Evolutionary conservation across 192 early-diverging fungal species (phyloP), one percentile per base, ranked within the genome.

Genomic region (Glomus cerebriforme): DNA sequence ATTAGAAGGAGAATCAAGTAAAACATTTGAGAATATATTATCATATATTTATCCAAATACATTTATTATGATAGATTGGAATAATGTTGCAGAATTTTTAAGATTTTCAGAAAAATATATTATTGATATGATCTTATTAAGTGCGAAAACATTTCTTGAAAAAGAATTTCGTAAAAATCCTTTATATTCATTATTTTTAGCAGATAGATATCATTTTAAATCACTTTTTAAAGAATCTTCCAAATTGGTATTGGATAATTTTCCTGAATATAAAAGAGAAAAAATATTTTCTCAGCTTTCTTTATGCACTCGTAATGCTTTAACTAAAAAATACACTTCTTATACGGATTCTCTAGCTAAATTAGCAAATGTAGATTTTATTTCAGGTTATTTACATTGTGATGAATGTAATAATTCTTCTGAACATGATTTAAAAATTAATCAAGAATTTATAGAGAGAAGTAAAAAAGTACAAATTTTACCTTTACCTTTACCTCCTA

Each of bases 101-200:
- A 29, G 54, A 58, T 29, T 73, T 32, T 43, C 72, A 12, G 72
- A 73, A 54, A 73, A 73, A 73, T 73, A 73, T 29, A 47, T 73
- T 4, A 59, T 73, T 15, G 72, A 73, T 22, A 29, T 13, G 8
- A 15, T 73, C 8, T 58, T 47, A 73, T 24, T 22, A n/a, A 45
- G 43, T 8, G 24, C 47, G 26, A 59, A 59, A 29, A 32, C 29
- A 58, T 73, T 73, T 58, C 47, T 73, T 31, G 43, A 59, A 17
- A 47, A 49, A 73, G 72, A 59, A 32, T 73, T 73, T 59, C 29
- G 54, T 7, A 59, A 59, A 9, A 59, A 73, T 32, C 72, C 72
- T n/a, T 54, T 73, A 29, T 32, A 47, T 12, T 43, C 72, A 73
- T 73, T 73, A 59, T 22, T 26, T 19, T 29, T 73, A 26, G 72